Conservation (phyloP, 2,329 filamentous ascomycete species). For the Madurella fahalii region DNA sequence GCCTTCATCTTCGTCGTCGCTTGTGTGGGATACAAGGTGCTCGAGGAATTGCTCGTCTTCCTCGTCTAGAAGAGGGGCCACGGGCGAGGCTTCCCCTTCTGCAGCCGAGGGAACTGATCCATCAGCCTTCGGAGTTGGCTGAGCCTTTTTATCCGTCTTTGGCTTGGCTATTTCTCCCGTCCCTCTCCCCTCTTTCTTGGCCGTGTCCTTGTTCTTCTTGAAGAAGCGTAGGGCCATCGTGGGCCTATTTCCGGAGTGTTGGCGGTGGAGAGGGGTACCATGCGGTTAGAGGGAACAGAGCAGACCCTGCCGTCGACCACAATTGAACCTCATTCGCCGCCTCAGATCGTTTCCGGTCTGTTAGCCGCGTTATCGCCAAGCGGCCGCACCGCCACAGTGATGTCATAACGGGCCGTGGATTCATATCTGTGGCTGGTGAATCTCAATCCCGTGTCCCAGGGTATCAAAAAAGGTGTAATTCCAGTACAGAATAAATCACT, state of each 20-base stretch:
- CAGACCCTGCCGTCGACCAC: neutral
- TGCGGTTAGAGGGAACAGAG: neutral
- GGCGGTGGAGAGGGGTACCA: neutral
- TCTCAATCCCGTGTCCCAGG: constrained; percentile 1
- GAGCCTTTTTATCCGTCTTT: constrained; percentile 39
- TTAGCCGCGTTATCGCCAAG: neutral
- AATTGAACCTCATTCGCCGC: neutral
- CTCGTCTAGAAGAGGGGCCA: constrained; percentile 46
- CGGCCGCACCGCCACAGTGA: constrained; percentile 18
- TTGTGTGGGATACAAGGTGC: constrained; percentile 43
- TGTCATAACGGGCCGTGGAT: constrained; percentile 10
- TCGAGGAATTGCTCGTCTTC: constrained; percentile 58
- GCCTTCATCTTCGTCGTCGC: constrained; percentile 41
- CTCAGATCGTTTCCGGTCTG: neutral
- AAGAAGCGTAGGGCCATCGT: constrained; percentile 29
- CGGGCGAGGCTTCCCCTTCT: constrained; percentile 5
- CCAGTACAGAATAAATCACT: neutral
- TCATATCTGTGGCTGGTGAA: constrained; percentile 6
- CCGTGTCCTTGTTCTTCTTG: constrained; percentile 58
- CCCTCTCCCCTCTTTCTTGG: constrained; percentile 41
- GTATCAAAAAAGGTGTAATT: no score
- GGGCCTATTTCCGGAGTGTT: neutral
- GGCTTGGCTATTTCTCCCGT: constrained; percentile 35
- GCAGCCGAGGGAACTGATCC: neutral
- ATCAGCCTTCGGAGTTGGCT: neutral